phyloP scores from a whole-genome alignment of 164 flowering plant genomes.

The Warburgia ugandensis region DNA sequence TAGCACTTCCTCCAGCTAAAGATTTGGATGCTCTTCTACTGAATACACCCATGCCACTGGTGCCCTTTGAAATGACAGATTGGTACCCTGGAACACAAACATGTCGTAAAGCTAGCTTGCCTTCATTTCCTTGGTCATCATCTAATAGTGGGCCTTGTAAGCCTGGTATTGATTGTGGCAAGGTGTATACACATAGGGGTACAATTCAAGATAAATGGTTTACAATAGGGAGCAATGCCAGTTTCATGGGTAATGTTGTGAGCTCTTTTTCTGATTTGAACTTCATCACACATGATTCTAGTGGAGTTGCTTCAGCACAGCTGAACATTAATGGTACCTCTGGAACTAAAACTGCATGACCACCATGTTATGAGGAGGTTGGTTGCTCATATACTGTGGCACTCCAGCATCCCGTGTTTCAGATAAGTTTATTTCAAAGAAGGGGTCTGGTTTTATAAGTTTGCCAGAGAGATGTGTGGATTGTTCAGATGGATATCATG shows the following conservation, averaged over 20 bases:
- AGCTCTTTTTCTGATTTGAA: slow-evolving; percentile 38
- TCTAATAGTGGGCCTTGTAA: slow-evolving; percentile 45
- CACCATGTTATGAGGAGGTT: slow-evolving; percentile 14
- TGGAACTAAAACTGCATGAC: slow-evolving; percentile 14
- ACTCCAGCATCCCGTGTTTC: slow-evolving; percentile 18
- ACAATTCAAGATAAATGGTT: slow-evolving; percentile 67
- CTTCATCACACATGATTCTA: slow-evolving; percentile 41
- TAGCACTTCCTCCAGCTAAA: slow-evolving; percentile 57
- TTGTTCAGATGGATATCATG: slow-evolving; percentile 2
- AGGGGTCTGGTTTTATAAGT: slow-evolving; percentile 3
- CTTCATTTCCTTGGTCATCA: slow-evolving; percentile 87
- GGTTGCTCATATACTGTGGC: slow-evolving; percentile 18
- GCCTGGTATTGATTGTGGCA: slow-evolving; percentile 45
- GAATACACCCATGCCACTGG: slow-evolving; percentile 45
- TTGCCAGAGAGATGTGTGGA: slow-evolving; percentile 2
- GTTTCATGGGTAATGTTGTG: slow-evolving; percentile 24
- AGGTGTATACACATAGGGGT: slow-evolving; percentile 37
- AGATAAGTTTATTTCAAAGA: slow-evolving; percentile 24
- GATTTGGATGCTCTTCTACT: slow-evolving; percentile 63
- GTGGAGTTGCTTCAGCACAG: slow-evolving; percentile 33
- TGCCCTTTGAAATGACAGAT: slow-evolving; percentile 37
- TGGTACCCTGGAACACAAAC: slow-evolving; percentile 32
- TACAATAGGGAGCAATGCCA: slow-evolving; percentile 32
- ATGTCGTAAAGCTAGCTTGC: slow-evolving; percentile 40
- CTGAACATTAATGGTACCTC: slow-evolving; percentile 9